Evolutionary conservation across 352 stramenopile species (phyloP), one percentile per base, ranked within the genome.

Genomic region (Salisapilia sapeloensis): DNA sequence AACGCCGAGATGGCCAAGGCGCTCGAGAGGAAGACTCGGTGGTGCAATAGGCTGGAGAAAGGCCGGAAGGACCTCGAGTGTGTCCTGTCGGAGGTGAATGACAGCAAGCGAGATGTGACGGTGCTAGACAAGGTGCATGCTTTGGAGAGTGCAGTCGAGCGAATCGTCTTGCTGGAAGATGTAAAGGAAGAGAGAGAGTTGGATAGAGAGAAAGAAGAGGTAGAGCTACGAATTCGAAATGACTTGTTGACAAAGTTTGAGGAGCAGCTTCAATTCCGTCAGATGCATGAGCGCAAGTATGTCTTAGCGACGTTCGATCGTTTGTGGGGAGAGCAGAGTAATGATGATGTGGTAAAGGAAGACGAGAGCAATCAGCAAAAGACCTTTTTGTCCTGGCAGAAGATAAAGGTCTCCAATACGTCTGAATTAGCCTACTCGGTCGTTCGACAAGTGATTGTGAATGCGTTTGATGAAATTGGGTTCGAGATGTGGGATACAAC

Each of bases 281-380:
- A 79, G 10, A 71, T 42, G 20, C 51, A 74, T 30, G 66, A 82
- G 36, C 50, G 62, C 29, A 64, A 57, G 18, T 57, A 56, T 6
- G 36, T 79, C 6, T 40, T 82, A 1, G 50, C 60, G 8, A 47
- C 50, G 1, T 56, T 79, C 4, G 62, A 77, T n/a, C 51, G 52
- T 21, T 40, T 77, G 12, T 78, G 60, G 29, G 23, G 25, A 31
- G 31, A 44, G 13, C 22, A 31, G 7, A 28, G 7, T 0, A 32
- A 40, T 21, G 33, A 43, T n/a, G 21, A 16, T 9, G 2, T 35
- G 16, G 4, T 31, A 35, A 33, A 24, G 33, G 17, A 26, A 11
- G 12, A 14, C 16, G 40, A 22, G 11, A 42, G 24, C 13, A 24
- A 17, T 18, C 3, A 37, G 7, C 17, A 13, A 37, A 28, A 12